Evolutionary conservation across 768 basidiomycete genomes (phyloP), one percentile per base, ranked within the genome.

Genomic region (Solioccasus polychromus): DNA sequence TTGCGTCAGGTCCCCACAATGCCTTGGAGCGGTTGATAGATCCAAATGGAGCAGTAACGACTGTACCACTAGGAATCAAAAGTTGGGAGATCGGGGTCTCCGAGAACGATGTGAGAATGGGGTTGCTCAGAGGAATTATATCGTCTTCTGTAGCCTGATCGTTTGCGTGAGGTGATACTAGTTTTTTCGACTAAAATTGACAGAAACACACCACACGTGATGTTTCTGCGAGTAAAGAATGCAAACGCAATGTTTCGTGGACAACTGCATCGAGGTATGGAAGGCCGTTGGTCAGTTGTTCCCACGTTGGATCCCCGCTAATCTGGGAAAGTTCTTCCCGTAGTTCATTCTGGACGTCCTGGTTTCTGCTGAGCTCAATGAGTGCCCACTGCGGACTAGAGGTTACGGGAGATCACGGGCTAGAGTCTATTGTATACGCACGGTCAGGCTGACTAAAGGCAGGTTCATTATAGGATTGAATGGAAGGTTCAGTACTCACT

Each of bases 1-100:
- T 71, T 1, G 81, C 74, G 45, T 80, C 75, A 1, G 70, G 58
- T 4, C 85, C 85, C 85, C 85, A 88, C 19, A 83, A 54, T 1
- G 61, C 66, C 45, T 70, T 70, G 24, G 76, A 74, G 10, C 68
- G 63, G 59, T 86, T 84, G 46, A 80, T 68, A 15, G 64, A 63
- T 4, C 61, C 50, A 17, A 82, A 71, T 1, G 77, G 72, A 2
- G 71, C 58, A 12, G 67, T 47, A n/a, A 85, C 57, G 2, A 61
- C 45, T 1, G 75, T 76, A 2, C 76, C 80, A 44, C 74, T 73
- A 7, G 70, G 66, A 28, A 85, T 60, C 15, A 66, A 42, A 36
- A 83, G 58, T 18, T 62, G 68, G 24, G 61, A 58, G 30, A 76
- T 61, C 3, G 29, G 0, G 49, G 44, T 39, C 66, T 55, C 0